Percentiles rank a stretch among this genome's conserved stretches.
phyloP scores from a whole-genome alignment of 2,329 filamentous ascomycete genomes.

The Curvularia spicifera region DNA sequence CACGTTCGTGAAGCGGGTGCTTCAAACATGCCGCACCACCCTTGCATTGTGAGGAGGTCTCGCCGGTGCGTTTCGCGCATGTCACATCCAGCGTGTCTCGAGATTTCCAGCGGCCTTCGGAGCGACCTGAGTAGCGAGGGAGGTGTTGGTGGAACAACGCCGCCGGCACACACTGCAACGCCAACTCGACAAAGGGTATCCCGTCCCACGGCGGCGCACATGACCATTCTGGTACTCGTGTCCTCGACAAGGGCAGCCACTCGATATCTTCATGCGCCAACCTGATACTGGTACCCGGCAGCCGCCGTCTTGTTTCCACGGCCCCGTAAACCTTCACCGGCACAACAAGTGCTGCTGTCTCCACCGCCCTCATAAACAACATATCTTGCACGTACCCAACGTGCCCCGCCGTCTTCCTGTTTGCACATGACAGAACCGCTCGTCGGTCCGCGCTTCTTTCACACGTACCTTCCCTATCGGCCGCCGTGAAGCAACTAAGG shows the following conservation, averaged over 20 bases:
- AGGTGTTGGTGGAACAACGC: slow-evolving; percentile 1
- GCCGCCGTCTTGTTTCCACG: slow-evolving; percentile 21
- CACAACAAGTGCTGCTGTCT: neutral
- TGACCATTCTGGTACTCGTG: slow-evolving; percentile 17
- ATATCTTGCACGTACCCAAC: neutral
- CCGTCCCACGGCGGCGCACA: slow-evolving; percentile 1
- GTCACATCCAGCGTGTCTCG: slow-evolving; percentile 13
- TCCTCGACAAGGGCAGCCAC: slow-evolving; percentile 16
- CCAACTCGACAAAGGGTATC: neutral
- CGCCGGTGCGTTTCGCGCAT: slow-evolving; percentile 8
- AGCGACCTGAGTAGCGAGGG: neutral
- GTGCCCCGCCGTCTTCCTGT: neutral
- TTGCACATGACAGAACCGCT: neutral
- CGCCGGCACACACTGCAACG: neutral
- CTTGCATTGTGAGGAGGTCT: slow-evolving; percentile 7
- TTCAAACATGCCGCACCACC: slow-evolving; percentile 2
- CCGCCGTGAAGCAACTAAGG: slow-evolving; percentile 17
- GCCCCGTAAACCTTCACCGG: slow-evolving; percentile 6
- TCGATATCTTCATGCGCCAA: slow-evolving; percentile 24
- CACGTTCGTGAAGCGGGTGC: slow-evolving; percentile 15
- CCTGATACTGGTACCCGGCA: slow-evolving; percentile 15
- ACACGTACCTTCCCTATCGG: slow-evolving; percentile 8
- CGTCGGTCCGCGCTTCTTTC: slow-evolving; percentile 1
- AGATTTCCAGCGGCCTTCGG: neutral
- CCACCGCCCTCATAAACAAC: neutral